Evolutionary conservation across 179 eudicot genomes (phyloP), one percentile per base, ranked within the genome.

Genomic region (Camellia oleifera): DNA sequence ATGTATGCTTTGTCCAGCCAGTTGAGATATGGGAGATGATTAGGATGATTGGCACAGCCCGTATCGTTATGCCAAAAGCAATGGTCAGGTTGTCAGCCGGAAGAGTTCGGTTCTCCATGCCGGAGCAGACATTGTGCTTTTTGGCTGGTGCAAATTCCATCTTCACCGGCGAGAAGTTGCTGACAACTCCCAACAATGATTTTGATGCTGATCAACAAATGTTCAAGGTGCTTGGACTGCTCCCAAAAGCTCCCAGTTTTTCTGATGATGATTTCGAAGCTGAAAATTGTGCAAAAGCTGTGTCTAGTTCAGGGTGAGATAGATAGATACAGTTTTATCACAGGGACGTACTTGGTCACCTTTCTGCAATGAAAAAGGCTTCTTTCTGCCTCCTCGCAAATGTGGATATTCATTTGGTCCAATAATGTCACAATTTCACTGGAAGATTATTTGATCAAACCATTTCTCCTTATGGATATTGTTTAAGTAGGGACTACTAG

Each of bases 21-120:
- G 95, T 96, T 74, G 98, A 92, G 82, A 91, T 96, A 82, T 96
- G 99, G 99, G 97, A 96, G 87, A 96, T 96, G 99, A 88, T 96
- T 40, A 83, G 99, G 81, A 96, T 96, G 99, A 92, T 96, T 78
- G 97, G 90, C 32, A 92, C 98, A 20, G 99, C 99, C 15, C 92
- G 99, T 6, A 94, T 94, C 48, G 86, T 93, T 77, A 96, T 96
- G 98, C 98, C 99, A 4, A 88, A 83, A 20, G 98, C 99, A 20
- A 94, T 96, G 97, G 99, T 96, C n/a, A 85, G 98, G 82, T 89
- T 94, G 66, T 96, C 99, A 76, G 98, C 99, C 4, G 99, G 99
- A 3, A 89, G 98, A 85, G 93, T 92, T 13, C 84, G 89, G 56
- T 96, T 96, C 81, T 89, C 95, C 14, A 79, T 96, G 58, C 92